Evolutionary conservation across 2,329 filamentous ascomycete species (phyloP), one percentile per base, ranked within the genome.

Genomic region (Arachnomyces sp.): DNA sequence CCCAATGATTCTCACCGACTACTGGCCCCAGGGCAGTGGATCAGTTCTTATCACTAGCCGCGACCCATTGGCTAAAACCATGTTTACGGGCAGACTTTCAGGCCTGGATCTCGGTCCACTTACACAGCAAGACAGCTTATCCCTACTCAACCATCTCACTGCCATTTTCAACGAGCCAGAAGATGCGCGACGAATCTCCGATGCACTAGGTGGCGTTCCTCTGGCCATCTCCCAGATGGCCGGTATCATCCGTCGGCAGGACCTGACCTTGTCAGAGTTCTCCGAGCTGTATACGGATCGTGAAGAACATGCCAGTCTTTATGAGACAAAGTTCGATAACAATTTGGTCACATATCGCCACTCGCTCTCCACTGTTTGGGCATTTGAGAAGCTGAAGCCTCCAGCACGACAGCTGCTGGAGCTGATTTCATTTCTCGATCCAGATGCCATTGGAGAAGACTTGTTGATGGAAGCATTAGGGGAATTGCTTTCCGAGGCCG

Each of bases 1-100:
- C 32, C 52, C 46, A 17, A 44, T 42, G 18, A 48, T 54, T 18
- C 39, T 57, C 2, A 42, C 18, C 7, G 50, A 54, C 21, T 56
- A 48, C 40, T 53, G 50, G 53, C 53, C 52, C 4, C 14, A 38
- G 13, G 48, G 49, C 8, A 36, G 14, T 13, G 54, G 54, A 13
- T 51, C 47, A 25, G 40, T 55, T 18, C 47, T 56, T 1, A 48
- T 56, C 28, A 56, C 54, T 11, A 56, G 54, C 30, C 50, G 54
- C 6, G 43, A 53, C 36, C 51, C 51, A 25, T 42, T 53, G 36
- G 42, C 48, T 12, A 50, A 47, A 44, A 45, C 29, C 7, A 38
- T 36, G 34, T 44, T 42, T 31, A 25, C 15, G 16, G 16, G 28
- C 18, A 31, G 17, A 15, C 31, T 13, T 18, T 38, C 34, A 35